Base-by-base conservation (phyloP, 352 stramenopile species). In the Blastocystis sp. region DNA sequence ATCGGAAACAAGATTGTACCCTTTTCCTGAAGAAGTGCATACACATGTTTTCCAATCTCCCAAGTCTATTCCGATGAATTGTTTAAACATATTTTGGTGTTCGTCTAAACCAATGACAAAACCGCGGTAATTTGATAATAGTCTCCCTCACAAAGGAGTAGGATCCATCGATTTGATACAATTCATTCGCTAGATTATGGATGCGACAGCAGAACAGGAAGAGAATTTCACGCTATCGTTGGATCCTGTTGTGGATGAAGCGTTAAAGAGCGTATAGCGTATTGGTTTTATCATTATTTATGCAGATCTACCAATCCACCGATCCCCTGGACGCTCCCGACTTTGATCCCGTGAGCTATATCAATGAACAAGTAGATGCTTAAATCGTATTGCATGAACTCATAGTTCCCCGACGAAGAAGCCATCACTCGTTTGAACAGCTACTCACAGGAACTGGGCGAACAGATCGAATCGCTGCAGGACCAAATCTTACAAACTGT, bases 371-470 rank as follows among this genome's bases (percentile, higher is more conserved):
- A 32, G 54, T 81, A 54, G 3, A 14, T 49, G 75, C 69, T 61
- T 27, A 1, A 6, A 4, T 40, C 21, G 24, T 29, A 29, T 67
- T 77, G 21, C 14, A 14, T 3, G n/a, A 16, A 6, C 21, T n/a
- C n/a, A 4, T 81, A 81, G 49, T 81, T 81, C 32, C 69, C 69
- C n/a, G 69, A 81, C 69, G 69, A 81, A 57, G 54, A 67, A 67
- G 49, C 69, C 1, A 63, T 81, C 21, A 49, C 69, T 57, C 34
- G 42, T 59, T 67, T 81, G 29, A 63, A 81, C 38, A 63, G 27
- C 24, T 81, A 81, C 44, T 81, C 69, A 16, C 8, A 44, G 21
- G 49, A 63, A 6, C 49, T 81, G n/a, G 49, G 24, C 75, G 40
- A 54, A 54, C 49, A 81, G 18, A 77, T 77, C 7, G 16, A 63